A percentile compares a stretch with the other conserved stretches of the same genome.
phyloP scores from a whole-genome alignment of 2,329 filamentous ascomycete genomes.

The Pezicula radicicola region DNA sequence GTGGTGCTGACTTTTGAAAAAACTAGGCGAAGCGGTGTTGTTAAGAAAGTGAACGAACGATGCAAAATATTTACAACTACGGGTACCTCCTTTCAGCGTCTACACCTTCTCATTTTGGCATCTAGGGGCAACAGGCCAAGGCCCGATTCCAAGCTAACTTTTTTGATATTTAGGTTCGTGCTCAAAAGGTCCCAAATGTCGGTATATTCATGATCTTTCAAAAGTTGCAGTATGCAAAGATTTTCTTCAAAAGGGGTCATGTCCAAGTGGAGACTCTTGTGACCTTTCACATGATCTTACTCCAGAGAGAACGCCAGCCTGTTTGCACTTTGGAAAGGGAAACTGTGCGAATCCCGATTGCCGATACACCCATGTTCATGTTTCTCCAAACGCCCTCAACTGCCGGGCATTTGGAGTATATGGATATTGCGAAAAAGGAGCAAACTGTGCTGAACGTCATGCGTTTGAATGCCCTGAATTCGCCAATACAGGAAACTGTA shows the following conservation, averaged over 20 bases:
- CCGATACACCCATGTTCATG: slow-evolving; percentile 80
- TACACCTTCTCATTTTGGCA: slow-evolving; percentile 5
- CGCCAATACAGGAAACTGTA: slow-evolving; percentile 85
- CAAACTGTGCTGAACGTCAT: slow-evolving; percentile 76
- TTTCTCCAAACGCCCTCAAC: slow-evolving; percentile 73
- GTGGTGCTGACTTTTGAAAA: slow-evolving; percentile 23
- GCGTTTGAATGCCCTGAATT: slow-evolving; percentile 94
- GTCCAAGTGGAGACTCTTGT: slow-evolving; percentile 74
- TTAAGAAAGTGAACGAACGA: slow-evolving; percentile 68
- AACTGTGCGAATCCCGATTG: slow-evolving; percentile 86
- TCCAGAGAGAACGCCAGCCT: slow-evolving; percentile 81
- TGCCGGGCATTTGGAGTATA: slow-evolving; percentile 82
- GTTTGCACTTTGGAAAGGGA: slow-evolving; percentile 85
- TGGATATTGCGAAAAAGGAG: slow-evolving; percentile 85
- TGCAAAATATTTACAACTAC: slow-evolving; percentile 72
- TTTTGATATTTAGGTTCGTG: slow-evolving; percentile 67
- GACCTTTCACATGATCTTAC: slow-evolving; percentile 86
- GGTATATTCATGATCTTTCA: slow-evolving; percentile 76
- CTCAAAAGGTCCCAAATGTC: slow-evolving; percentile 75
- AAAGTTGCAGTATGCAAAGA: slow-evolving; percentile 91
- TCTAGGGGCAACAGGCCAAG: slow-evolving; percentile 15
- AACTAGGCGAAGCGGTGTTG: slow-evolving; percentile 35
- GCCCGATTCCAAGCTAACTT: slow-evolving; percentile 27
- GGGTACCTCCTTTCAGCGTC: slow-evolving; percentile 50
- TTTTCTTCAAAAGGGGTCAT: slow-evolving; percentile 76